Evolutionary conservation across 2,329 filamentous ascomycete genomes (phyloP), one percentile per base, ranked within the genome.

Genomic region (Botrytis pseudocinerea): DNA sequence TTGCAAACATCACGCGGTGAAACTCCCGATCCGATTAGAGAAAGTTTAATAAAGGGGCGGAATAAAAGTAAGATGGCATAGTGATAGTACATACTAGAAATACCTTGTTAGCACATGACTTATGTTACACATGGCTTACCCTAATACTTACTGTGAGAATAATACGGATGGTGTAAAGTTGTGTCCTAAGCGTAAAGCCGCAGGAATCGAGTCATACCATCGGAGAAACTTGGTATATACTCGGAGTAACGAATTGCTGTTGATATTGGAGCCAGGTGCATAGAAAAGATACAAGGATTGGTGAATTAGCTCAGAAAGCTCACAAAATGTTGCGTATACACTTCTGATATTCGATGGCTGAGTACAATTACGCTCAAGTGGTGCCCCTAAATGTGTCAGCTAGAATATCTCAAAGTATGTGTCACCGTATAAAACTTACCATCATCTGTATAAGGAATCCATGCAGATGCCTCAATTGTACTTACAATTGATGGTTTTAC

Each of bases 81-180:
- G 78, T 92, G 87, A 78, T 92, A 92, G 75, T 92, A 89, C 90
- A 92, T 91, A 80, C 89, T 91, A 73, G 9, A 20, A 16, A 12
- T 69, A n/a, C 12, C 74, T 44, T 38, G 8, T 65, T 35, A 59
- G 16, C 42, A 57, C 32, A 9, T 42, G 25, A 32, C 8, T 32
- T 7, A 4, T 40, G 6, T 40, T 22, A 32, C 22, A 18, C 35
- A 16, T 9, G 20, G 32, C 16, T 38, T 25, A 8, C 32, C 8
- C 12, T 40, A 20, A 12, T 38, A 86, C 92, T 85, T 84, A 93
- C 92, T 94, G 92, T 54, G 92, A 87, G 74, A 92, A 91, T 32
- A 94, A 82, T 51, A 93, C 91, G 63, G 92, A 90, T 18, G 92
- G 91, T 4, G 91, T 91, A 70, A 92, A 92, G 76, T 91, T 92